Percentiles rank a stretch among this genome's conserved stretches.
Conservation (phyloP, 192 early-diverging fungal genomes). For the Coemansia sp. region DNA sequence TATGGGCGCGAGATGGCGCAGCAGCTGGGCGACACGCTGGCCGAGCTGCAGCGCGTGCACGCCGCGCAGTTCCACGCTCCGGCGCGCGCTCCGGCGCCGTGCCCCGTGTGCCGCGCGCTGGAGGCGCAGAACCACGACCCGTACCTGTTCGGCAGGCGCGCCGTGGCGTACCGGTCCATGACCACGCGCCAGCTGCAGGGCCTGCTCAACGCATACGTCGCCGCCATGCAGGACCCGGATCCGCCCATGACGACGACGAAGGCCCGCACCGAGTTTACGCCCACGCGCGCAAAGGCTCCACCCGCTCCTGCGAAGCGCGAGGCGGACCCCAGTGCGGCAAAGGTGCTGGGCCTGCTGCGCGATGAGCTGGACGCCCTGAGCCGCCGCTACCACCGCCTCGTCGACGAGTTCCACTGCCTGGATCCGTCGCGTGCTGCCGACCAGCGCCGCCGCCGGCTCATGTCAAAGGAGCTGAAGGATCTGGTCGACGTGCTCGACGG, state of each 20-base stretch:
- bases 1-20: conserved; percentile 25
- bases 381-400: conserved; percentile 50
- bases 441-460: conserved; percentile 27
- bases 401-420: conserved; percentile 28
- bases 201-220: conserved; percentile 47
- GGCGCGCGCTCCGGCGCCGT: neutral
- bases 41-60: conserved; percentile 47
- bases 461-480: conserved; percentile 51
- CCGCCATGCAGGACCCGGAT: conserved; percentile 40
- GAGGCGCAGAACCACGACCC: conserved; percentile 50
- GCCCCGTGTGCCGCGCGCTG: conserved; percentile 36
- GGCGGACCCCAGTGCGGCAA: neutral
- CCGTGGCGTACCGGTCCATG: conserved; percentile 39
- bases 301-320: neutral
- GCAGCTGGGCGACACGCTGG: conserved; percentile 40
- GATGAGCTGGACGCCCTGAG: conserved; percentile 50
- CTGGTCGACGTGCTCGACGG: conserved; percentile 50
- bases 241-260: conserved; percentile 22
- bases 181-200: conserved; percentile 39
- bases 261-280: conserved; percentile 21
- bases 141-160: conserved; percentile 43
- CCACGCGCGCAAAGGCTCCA: neutral
- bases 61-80: conserved; percentile 21
- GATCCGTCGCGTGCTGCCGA: conserved; percentile 22
- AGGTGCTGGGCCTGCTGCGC: conserved; percentile 38